Conservation (phyloP, 352 stramenopile species). For the Phytophthora multivora region DNA sequence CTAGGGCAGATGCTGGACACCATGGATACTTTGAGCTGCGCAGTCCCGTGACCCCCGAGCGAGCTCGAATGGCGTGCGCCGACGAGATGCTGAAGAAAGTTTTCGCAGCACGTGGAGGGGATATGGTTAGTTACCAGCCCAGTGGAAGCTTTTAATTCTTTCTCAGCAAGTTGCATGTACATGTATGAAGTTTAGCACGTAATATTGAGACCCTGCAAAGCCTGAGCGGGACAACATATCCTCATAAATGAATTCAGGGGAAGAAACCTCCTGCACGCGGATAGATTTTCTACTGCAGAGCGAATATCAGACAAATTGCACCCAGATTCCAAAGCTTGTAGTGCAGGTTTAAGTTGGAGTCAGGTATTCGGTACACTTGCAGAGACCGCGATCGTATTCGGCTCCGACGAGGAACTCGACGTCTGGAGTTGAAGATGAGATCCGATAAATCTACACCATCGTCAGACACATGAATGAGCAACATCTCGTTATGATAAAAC, state of each 20-base stretch:
- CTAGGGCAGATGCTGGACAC: constrained; percentile 65
- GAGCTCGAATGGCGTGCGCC: constrained; percentile 83
- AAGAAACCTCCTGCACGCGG: neutral
- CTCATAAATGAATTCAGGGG: constrained; percentile 13
- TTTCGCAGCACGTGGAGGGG: constrained; percentile 59
- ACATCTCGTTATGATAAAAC: constrained; percentile 1
- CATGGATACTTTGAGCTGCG: constrained; percentile 75
- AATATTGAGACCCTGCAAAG: constrained; percentile 11
- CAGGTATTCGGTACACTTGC: constrained; percentile 83
- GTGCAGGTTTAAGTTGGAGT: constrained; percentile 41
- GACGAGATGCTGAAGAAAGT: constrained; percentile 75
- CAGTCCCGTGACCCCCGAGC: constrained; percentile 82
- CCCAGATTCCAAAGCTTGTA: neutral
- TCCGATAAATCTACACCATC: constrained; percentile 67
- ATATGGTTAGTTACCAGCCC: constrained; percentile 67
- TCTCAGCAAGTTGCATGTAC: neutral
- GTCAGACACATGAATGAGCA: neutral
- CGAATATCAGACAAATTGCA: constrained; percentile 2
- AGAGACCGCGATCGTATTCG: constrained; percentile 84
- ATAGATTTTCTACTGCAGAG: constrained; percentile 8
- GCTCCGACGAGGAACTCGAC: constrained; percentile 88
- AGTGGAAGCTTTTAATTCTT: constrained; percentile 61
- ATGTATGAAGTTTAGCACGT: constrained; percentile 4
- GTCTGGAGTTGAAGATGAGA: constrained; percentile 74
- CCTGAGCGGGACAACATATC: constrained; percentile 1